Conservation (phyloP, 371 early-diverging fungal genomes). For the Gilbertella persicaria region DNA sequence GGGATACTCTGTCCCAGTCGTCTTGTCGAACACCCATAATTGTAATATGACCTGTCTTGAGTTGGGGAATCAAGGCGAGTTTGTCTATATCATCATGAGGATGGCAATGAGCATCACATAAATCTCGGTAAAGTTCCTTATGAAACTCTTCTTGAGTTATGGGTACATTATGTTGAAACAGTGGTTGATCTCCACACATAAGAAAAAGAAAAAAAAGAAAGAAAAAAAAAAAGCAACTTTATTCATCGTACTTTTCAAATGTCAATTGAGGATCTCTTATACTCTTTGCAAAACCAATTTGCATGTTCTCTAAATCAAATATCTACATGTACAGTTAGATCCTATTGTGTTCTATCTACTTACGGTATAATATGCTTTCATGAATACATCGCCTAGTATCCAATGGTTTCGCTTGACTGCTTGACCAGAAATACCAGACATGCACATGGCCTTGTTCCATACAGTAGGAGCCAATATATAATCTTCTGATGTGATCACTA, state of each 20-base stretch:
- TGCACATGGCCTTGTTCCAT: constrained; percentile 49
- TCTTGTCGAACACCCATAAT: constrained; percentile 53
- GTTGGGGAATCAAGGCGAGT: constrained; percentile 25
- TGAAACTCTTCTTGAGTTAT: constrained; percentile 23
- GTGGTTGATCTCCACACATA: constrained; percentile 2
- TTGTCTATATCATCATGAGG: constrained; percentile 44
- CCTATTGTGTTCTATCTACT: not conserved
- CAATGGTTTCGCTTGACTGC: constrained; percentile 45
- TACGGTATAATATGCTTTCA: constrained; percentile 75
- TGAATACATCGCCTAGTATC: constrained; percentile 81
- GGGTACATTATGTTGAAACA: constrained; percentile 17
- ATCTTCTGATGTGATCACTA: constrained; percentile 53
- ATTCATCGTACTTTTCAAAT: constrained; percentile 5
- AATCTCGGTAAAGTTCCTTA: constrained; percentile 6
- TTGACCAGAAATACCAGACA: constrained; percentile 67
- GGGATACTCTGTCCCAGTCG: constrained; percentile 46
- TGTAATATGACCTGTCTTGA: constrained; percentile 46
- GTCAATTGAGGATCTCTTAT: constrained; percentile 7
- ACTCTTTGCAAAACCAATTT: constrained; percentile 25
- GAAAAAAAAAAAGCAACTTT: not conserved
- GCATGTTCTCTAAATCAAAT: constrained; percentile 16
- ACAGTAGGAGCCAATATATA: constrained; percentile 59
- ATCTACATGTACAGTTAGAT: constrained; percentile 4
- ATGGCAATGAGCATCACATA: constrained; percentile 55
- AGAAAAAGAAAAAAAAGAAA: too few relatives aligned